These are phyloP conservation scores for Wickerhamomyces sp. DNA, from an alignment of 1,139 yeast genomes.

Conservation along the genomic window DNA sequence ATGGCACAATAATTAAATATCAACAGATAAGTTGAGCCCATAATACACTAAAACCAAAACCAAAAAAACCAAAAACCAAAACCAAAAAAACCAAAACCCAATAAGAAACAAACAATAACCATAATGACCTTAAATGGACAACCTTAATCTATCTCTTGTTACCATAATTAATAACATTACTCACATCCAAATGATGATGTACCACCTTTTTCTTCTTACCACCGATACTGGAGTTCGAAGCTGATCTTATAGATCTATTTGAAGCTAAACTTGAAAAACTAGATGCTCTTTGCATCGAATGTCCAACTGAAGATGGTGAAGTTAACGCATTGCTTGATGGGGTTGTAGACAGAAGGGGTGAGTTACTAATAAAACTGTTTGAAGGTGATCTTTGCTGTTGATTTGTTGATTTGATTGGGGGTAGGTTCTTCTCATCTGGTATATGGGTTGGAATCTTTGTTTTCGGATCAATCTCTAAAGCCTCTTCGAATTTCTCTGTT, in stretches of 20 bases:
- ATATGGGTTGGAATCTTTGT: not conserved
- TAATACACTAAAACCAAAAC: not conserved
- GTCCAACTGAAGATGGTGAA: not conserved
- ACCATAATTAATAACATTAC: conserved; percentile 9
- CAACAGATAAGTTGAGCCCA: too few species aligned
- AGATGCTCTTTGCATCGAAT: conserved; percentile 8
- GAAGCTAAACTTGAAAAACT: conserved; percentile 20
- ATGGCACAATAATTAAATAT: not conserved
- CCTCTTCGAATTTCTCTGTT: conserved; percentile 3
- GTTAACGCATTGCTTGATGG: not conserved
- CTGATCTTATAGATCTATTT: conserved; percentile 10
- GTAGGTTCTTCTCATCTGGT: not conserved
- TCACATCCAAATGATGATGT: conserved; percentile 24
- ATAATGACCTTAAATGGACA: too few species aligned
- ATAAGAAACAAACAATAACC: not conserved
- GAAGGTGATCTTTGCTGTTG: not conserved
- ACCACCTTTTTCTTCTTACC: conserved; percentile 10
- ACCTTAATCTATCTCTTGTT: not conserved
- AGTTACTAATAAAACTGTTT: not conserved
- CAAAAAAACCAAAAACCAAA: not conserved
- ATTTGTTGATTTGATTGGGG: not conserved
- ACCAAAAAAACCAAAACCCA: not conserved
- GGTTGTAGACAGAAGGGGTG: not conserved
- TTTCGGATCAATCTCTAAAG: conserved; percentile 2
- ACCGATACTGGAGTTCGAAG: not conserved